Base-by-base conservation (phyloP, 352 stramenopile genomes). In the Phytophthora agathidicida region DNA sequence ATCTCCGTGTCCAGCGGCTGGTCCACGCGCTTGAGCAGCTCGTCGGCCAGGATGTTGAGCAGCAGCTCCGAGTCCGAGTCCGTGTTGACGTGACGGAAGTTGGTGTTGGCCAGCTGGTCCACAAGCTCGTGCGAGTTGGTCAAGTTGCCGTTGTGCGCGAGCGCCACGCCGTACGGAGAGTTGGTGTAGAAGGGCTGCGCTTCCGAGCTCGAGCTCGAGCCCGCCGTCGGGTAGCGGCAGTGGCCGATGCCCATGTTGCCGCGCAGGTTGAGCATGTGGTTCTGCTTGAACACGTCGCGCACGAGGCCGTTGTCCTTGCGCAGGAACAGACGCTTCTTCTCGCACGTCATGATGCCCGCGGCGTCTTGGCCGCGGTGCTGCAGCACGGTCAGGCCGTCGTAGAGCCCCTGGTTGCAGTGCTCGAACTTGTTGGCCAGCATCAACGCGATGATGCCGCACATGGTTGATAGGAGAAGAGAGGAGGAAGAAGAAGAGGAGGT, bases 171-270 rank as follows among this genome's bases (percentile, higher is more conserved):
- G 75, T 99, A 99, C 10, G 98, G 98, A 67, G 96, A 99, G 86
- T 99, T 99, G 17, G 97, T 99, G 86, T 99, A 99, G 62, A 99
- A 97, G 13, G 98, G 98, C 79, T 99, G 96, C 39, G 94, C 93
- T 68, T 98, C 92, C 6, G 80, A 91, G 76, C 83, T 94, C 19
- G 82, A 87, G 44, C 84, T 93, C 0, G 83, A 93, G 36, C 97
- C 97, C 1, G 97, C 96, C 7, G 97, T 99, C 20, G 98, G 98
- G 79, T 99, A 99, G 31, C 98, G 93, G 56, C 93, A 97, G 74
- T 99, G 98, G 36, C 96, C 98, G 26, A 99, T 93, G 48, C 97
- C 98, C 67, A 99, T 94, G 65, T 97, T 93, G 17, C 98, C 98
- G 16, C 81, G 80, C 52, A 99, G 79, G 43, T 96, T 91, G 5